A percentile compares a stretch with the other conserved stretches of the same genome.
These are phyloP conservation scores for Candida dajiaensis DNA, from an alignment of 805 yeast genomes.

Conservation along the genomic window DNA sequence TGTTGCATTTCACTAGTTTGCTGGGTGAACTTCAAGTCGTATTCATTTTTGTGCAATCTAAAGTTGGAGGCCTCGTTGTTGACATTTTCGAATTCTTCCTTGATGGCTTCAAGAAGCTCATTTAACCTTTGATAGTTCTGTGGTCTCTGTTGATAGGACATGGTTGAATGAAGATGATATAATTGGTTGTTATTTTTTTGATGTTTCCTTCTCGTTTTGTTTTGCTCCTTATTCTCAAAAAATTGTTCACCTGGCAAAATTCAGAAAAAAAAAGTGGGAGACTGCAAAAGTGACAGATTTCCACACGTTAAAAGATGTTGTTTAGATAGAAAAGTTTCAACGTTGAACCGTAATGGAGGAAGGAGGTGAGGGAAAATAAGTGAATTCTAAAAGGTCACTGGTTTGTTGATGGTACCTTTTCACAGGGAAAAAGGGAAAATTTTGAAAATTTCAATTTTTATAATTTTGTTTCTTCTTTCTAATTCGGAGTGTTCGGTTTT, in stretches of 20 bases:
- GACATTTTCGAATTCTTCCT: conserved; percentile 83
- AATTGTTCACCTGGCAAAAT: not conserved
- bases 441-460: not conserved
- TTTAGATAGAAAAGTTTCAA: not conserved
- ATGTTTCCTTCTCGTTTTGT: not conserved
- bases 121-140: conserved; percentile 38
- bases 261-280: not conserved
- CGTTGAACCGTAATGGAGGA: not conserved
- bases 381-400: not conserved
- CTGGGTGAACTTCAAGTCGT: conserved; percentile 82
- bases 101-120: conserved; percentile 87
- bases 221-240: not conserved
- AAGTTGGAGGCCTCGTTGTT: conserved; percentile 80
- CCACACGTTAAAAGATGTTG: not conserved
- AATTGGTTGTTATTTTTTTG: not conserved
- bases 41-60: conserved; percentile 88
- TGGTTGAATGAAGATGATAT: not conserved
- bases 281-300: not conserved
- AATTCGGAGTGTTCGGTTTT: not conserved
- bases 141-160: conserved; percentile 27
- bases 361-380: not conserved
- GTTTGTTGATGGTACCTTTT: not conserved
- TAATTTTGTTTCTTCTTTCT: not conserved
- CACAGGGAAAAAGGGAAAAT: not conserved
- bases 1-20: conserved; percentile 92